Percentiles rank a stretch among this genome's conserved stretches.
These are phyloP conservation scores for Agaricus blazei DNA, from an alignment of 768 basidiomycete species.

Conservation along the genomic window DNA sequence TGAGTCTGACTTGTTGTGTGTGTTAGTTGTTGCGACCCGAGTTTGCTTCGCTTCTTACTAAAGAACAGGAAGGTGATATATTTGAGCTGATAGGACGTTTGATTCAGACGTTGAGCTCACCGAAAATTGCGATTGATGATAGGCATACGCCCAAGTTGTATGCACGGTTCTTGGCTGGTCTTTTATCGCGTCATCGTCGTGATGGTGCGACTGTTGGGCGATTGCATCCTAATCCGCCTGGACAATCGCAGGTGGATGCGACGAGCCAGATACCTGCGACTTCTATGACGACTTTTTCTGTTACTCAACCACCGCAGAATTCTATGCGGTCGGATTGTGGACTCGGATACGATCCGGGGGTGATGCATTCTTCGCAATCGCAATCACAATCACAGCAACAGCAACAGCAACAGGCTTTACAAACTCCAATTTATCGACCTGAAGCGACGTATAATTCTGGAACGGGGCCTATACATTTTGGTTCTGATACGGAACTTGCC, in stretches of 20 bases:
- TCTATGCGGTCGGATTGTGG: conserved; percentile 15
- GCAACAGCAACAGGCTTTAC: conserved; percentile 6
- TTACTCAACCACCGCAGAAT: conserved; percentile 14
- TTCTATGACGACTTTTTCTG: conserved; percentile 24
- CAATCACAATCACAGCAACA: too few species aligned
- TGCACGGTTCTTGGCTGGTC: conserved; percentile 71
- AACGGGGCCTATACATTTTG: conserved; percentile 36
- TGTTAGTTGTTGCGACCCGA: conserved; percentile 66
- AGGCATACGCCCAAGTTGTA: conserved; percentile 78
- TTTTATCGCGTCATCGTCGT: conserved; percentile 64
- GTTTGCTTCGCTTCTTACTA: conserved; percentile 56
- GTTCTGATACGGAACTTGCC: conserved; percentile 34
- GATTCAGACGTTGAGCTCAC: conserved; percentile 66
- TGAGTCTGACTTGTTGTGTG: background rate
- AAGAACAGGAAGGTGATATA: conserved; percentile 63
- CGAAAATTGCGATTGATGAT: conserved; percentile 76
- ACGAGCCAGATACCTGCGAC: conserved; percentile 13
- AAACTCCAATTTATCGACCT: conserved; percentile 38
- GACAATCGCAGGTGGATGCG: conserved; percentile 23
- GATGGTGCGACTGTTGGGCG: conserved; percentile 60
- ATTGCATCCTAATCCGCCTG: conserved; percentile 44
- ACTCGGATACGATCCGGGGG: conserved; percentile 14
- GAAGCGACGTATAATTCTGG: conserved; percentile 42
- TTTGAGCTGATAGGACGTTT: conserved; percentile 67
- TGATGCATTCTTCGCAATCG: conserved; percentile 9